phyloP scores from a whole-genome alignment of 176 grass and related monocot species.

The Poa annua region DNA sequence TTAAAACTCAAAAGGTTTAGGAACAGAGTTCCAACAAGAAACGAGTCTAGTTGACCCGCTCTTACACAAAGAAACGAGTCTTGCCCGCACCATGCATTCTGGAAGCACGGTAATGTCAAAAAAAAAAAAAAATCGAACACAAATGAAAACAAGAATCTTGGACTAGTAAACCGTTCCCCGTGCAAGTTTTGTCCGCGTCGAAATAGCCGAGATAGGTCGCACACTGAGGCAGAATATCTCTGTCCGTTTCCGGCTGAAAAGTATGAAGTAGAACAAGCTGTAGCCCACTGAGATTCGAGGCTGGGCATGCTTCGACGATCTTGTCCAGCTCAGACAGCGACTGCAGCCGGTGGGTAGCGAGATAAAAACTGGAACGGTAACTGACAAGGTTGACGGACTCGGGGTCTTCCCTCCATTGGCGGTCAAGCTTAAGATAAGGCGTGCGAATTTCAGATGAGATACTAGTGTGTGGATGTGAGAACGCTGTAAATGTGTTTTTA shows the following conservation, averaged over 20 bases:
- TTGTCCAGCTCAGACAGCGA: neutral
- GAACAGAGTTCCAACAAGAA: no score
- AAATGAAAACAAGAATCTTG: neutral
- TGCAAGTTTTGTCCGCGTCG: neutral
- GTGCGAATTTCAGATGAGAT: neutral
- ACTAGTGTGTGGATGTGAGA: neutral
- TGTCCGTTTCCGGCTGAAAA: slow-evolving; percentile 4
- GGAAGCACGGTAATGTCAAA: neutral
- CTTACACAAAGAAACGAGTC: neutral
- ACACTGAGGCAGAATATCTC: neutral
- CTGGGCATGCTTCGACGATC: neutral
- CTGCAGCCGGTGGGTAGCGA: neutral
- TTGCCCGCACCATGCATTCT: neutral
- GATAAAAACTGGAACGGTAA: neutral
- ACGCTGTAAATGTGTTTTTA: neutral
- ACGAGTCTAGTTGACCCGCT: no score
- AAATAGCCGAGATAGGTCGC: neutral
- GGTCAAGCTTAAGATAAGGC: neutral
- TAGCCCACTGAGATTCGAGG: neutral
- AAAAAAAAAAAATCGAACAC: neutral
- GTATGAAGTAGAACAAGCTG: neutral
- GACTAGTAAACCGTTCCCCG: neutral
- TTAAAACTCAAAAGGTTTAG: no score
- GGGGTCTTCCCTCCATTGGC: neutral
- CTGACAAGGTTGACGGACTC: neutral